These are phyloP conservation scores for Zygoascus biomembranicola DNA, from an alignment of 805 yeast species.

Conservation along the genomic window DNA sequence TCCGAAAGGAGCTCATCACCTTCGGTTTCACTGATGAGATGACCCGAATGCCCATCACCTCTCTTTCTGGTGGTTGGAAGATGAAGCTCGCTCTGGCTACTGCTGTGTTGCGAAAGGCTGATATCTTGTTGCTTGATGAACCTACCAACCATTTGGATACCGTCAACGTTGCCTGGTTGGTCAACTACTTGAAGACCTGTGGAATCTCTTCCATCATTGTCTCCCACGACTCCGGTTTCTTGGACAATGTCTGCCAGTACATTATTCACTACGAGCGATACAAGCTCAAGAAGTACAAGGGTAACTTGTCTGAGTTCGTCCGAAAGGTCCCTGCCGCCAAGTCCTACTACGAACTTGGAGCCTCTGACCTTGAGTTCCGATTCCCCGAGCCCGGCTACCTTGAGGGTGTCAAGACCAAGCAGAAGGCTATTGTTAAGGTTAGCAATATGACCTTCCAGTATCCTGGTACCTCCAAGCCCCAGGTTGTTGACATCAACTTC, in stretches of 20 bases:
- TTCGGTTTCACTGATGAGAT: conserved; percentile 92
- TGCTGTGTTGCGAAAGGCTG: conserved; percentile 98
- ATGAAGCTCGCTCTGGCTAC: conserved; percentile 99
- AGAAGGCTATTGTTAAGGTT: conserved; percentile 98
- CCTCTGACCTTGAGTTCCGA: conserved; percentile 90
- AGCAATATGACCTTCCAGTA: conserved; percentile 97
- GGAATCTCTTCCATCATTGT: conserved; percentile 97
- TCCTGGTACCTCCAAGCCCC: conserved; percentile 98
- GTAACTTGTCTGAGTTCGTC: conserved; percentile 98
- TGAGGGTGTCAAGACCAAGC: conserved; percentile 99
- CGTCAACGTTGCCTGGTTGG: conserved; percentile 99
- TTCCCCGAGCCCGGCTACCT: conserved; percentile 99
- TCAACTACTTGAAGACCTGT: conserved; percentile 97
- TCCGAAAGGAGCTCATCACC: conserved; percentile 69
- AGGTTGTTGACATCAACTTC: conserved; percentile 84
- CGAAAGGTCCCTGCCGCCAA: conserved; percentile 98
- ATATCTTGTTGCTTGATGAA: conserved; percentile 95
- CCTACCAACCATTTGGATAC: conserved; percentile 99
- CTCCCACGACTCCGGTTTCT: conserved; percentile 99
- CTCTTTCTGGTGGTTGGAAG: conserved; percentile 99
- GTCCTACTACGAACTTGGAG: conserved; percentile 97
- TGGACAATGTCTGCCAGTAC: conserved; percentile 95
- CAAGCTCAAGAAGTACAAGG: conserved; percentile 99
- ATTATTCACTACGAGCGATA: conserved; percentile 99
- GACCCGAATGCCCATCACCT: conserved; percentile 88